Base-by-base conservation (phyloP, 805 yeast species). In the Metschnikowia corniflorae region DNA sequence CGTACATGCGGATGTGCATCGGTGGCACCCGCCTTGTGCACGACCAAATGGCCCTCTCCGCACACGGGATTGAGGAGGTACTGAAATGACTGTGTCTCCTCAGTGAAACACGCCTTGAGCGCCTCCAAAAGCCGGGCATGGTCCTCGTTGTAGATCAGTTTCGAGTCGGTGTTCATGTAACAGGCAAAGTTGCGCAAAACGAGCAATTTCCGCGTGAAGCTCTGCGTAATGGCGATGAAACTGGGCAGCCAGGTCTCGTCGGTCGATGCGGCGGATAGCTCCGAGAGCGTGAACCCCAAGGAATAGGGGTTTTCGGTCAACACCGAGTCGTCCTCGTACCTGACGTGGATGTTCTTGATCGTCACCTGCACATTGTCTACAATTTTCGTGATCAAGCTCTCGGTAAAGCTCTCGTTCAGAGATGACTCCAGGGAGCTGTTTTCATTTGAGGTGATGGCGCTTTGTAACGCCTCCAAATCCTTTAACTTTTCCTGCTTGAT, bases 281-380 rank as follows among this genome's bases (percentile, higher is more conserved):
- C 97, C 27, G 77, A 75, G 32, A 93, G 70, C 0, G 94, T 82
- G 13, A 87, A 50, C 4, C 99, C 99, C 25, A 88, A 61, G 0
- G 96, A 71, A 48, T 85, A 86, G 3, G 96, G 95, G 20, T 57
- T 54, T 39, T 80, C 82, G 0, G 95, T 80, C 46, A 86, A 80
- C 4, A 77, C 72, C 6, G 73, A 65, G 40, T 70, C 72, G 61
- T 93, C 98, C 53, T 94, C 98, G 53, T 89, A 93, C 39, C 98
- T 72, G 15, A 93, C 60, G 58, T 93, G 99, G 45, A 93, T 93
- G 54, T 86, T 87, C 50, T 81, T 86, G 46, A 93, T 86, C 2
- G 95, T 85, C 9, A 93, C 75, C 58, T 93, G 98, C 35, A 94
- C 64, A 55, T 93, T 93, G 59, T 93, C 97, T 16, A 91, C 82